phyloP scores from a whole-genome alignment of 1,284 basidiomycete species.

The Coriolopsis trogii region DNA sequence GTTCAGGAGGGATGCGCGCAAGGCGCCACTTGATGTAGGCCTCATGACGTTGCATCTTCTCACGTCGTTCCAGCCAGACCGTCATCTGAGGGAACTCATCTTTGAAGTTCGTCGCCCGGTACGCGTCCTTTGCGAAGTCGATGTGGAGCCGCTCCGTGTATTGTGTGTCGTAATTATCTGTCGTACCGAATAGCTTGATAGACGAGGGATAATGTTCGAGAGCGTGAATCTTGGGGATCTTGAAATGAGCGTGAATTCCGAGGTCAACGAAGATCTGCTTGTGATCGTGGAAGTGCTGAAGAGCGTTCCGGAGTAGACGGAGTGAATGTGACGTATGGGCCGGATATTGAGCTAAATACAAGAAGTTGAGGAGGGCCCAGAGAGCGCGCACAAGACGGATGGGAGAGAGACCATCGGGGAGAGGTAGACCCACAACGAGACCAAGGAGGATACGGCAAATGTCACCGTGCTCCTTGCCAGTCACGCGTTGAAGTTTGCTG shows the following conservation, averaged over 20 bases:
- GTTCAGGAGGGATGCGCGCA: constrained; percentile 1
- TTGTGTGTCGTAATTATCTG: constrained; percentile 35
- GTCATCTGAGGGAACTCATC: constrained; percentile 41
- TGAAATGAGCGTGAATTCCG: constrained; percentile 31
- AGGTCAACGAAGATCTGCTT: constrained; percentile 33
- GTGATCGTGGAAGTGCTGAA: constrained; percentile 33
- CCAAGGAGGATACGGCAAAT: constrained; percentile 26
- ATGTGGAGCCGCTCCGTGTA: constrained; percentile 36
- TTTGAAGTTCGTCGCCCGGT: constrained; percentile 36
- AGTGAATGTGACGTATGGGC: constrained; percentile 31
- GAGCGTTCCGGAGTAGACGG: constrained; percentile 20
- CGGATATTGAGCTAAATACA: constrained; percentile 31
- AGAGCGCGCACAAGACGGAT: constrained; percentile 20
- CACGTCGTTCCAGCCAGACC: constrained; percentile 35
- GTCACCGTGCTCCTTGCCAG: constrained; percentile 27
- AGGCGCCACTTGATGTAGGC: constrained; percentile 5
- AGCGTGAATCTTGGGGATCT: constrained; percentile 35
- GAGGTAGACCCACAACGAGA: constrained; percentile 16
- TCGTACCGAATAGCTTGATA: constrained; percentile 27
- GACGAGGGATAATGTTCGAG: constrained; percentile 28
- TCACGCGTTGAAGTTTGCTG: constrained; percentile 16
- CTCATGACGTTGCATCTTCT: constrained; percentile 17
- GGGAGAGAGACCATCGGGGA: constrained; percentile 10
- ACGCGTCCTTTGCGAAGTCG: too few species aligned
- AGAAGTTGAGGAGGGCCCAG: constrained; percentile 28